Evolutionary conservation across 148 eudicot species (phyloP), one percentile per base, ranked within the genome.

Genomic region (Pharnaceum exiguum): DNA sequence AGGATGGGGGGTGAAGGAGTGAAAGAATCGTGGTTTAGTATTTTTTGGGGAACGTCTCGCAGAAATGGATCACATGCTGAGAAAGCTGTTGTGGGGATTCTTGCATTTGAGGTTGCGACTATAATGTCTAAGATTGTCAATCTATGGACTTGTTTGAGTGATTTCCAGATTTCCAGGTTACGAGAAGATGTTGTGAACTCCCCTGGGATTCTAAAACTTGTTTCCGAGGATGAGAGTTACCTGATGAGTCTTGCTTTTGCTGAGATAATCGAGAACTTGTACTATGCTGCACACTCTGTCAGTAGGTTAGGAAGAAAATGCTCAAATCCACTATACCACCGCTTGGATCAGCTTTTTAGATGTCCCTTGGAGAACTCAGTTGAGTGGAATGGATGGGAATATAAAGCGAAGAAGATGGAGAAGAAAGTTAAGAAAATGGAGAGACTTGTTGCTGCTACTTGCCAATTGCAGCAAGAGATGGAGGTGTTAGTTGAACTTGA

Each of bases 401-500:
- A 87, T 68, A 79, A 35, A 62, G 57, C 69, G 69, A 87, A 91
- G 60, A 84, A 85, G 71, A 91, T 91, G 97, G 97, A 79, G 73
- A 77, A 66, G 42, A 85, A 81, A 63, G 88, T 79, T 7, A 91
- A 77, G 76, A 85, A 91, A 61, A 75, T 91, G 87, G 87, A 85
- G 66, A 80, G 66, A 71, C 87, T 82, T 70, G 81, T 78, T 59
- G 84, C 74, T 2, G 73, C 55, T 32, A 83, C 87, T 2, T 71
- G 82, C 39, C 97, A 87, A 54, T 68, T 91, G 72, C 69, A 70
- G 71, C 84, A 85, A 46, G 96, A 91, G 67, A 76, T 91, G 59
- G 96, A 87, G 54, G 94, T 85, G 62, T 65, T 91, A 62, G 80
- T 79, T 26, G 97, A 87, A 73, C 86, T 82, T 62, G 96, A 91